Conservation (phyloP, 2,329 filamentous ascomycete genomes). For the Aspergillus sp. region DNA sequence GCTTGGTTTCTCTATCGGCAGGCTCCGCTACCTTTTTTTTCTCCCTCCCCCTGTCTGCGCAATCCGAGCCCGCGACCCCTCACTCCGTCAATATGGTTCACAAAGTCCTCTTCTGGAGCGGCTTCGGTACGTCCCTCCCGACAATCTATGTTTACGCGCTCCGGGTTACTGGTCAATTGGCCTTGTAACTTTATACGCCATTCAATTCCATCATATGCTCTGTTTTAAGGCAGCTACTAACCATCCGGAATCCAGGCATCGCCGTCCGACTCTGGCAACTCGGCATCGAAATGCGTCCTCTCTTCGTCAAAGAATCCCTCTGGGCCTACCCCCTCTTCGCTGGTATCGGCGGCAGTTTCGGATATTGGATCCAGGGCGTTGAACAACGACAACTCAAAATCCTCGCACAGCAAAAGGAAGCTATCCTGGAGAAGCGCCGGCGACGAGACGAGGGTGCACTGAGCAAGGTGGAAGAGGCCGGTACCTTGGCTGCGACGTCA, state of each 20-base stretch:
- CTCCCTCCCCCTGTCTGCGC: slow-evolving; percentile 3
- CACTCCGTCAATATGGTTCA: slow-evolving; percentile 42
- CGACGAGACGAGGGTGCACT: slow-evolving; percentile 63
- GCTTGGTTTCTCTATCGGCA: slow-evolving; percentile 10
- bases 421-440: slow-evolving; percentile 84
- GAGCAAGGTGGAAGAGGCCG: slow-evolving; percentile 34
- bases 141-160: neutral
- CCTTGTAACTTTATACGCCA: neutral
- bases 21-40: slow-evolving; percentile 2
- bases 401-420: slow-evolving; percentile 74
- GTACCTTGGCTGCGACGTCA: slow-evolving; percentile 36
- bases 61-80: slow-evolving; percentile 19
- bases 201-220: neutral
- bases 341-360: slow-evolving; percentile 82
- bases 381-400: slow-evolving; percentile 77
- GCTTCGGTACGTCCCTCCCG: slow-evolving; percentile 71
- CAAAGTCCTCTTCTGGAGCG: slow-evolving; percentile 57
- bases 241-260: slow-evolving; percentile 60
- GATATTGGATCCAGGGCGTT: slow-evolving; percentile 93
- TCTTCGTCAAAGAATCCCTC: slow-evolving; percentile 79
- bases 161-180: neutral
- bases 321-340: slow-evolving; percentile 93
- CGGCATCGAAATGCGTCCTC: slow-evolving; percentile 95
- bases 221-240: neutral
- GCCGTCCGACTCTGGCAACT: slow-evolving; percentile 94